Evolutionary conservation across 345 rosid genomes (phyloP), one percentile per base, ranked within the genome.

Genomic region (Theobroma cacao): DNA sequence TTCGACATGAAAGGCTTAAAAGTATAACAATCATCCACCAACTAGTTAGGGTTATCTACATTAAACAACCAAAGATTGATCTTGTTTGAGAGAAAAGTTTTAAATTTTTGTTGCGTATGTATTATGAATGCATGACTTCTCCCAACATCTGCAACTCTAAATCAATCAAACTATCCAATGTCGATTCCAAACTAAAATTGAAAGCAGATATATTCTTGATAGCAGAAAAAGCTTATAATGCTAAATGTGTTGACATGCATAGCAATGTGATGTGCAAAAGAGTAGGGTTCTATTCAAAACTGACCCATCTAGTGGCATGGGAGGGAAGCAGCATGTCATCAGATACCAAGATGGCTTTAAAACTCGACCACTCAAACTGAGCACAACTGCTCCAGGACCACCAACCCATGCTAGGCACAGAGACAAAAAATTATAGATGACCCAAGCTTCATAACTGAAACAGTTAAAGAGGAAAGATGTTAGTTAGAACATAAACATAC

Each of bases 321-420:
- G 97, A 76, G 95, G 97, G 79, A 93, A 82, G 86, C 98, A 95
- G 82, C 98, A 95, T 26, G 98, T 93, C 94, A 95, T 92, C 81
- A 95, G 85, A 85, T 80, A 86, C 84, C 87, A 88, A 7, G 97
- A 90, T 48, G 98, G 98, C 91, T 92, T 91, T 75, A 95, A 72
- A 69, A 89, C 86, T 59, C 98, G 89, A 30, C 98, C 98, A 76
- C 88, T 93, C 85, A 95, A 89, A 77, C 98, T 95, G 74, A 95
- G 80, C 68, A 93, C 98, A 77, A 95, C 98, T 3, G 97, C 90
- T 74, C 98, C 98, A 72, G 98, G 98, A 38, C 98, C 98, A 78
- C 98, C 98, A 86, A 95, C 98, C 98, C 98, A 95, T 17, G 95
- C 98, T 79, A 95, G 89, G 87, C 98, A 95, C 73, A 95, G 79